Percentiles rank a stretch among this genome's conserved stretches.
Evolutionary conservation across 2,329 filamentous ascomycete genomes (phyloP).

Genomic region (Leptographium procerum): DNA sequence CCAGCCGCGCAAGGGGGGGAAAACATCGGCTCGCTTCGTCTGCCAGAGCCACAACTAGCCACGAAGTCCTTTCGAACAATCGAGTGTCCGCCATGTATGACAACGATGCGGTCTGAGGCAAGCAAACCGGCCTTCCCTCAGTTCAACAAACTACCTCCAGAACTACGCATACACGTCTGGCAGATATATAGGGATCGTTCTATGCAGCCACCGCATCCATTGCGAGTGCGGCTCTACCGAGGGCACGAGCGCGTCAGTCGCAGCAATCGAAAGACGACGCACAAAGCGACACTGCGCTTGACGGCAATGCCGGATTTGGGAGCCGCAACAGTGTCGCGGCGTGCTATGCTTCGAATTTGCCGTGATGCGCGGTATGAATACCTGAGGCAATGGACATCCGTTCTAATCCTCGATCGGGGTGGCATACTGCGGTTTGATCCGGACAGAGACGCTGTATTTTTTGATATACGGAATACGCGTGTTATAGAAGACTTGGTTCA

Average conservation of each 20-base stretch:
- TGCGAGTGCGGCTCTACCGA: constrained; percentile 12
- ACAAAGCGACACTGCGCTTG: constrained; percentile 5
- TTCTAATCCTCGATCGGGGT: constrained; percentile 2
- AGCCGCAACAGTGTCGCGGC: constrained; percentile 1
- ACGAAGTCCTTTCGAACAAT: neutral
- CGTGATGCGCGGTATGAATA: constrained; percentile 10
- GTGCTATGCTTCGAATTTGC: constrained; percentile 7
- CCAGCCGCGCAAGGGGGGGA: neutral
- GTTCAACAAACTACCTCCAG: constrained; percentile 8
- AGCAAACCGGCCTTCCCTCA: neutral
- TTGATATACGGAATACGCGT: constrained; percentile 9
- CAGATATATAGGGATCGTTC: neutral
- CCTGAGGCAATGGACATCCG: constrained; percentile 1
- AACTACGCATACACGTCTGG: constrained; percentile 12
- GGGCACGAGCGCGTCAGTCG: constrained; percentile 4
- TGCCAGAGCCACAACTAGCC: neutral
- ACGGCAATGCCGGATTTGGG: constrained; percentile 11
- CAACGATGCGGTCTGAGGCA: neutral
- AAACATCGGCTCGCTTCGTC: too few relatives aligned
- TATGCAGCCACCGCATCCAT: constrained; percentile 6
- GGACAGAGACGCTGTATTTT: constrained; percentile 7
- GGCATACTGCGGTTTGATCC: constrained; percentile 7
- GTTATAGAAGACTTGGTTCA: constrained; percentile 7
- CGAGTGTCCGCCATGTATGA: neutral
- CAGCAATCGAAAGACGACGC: neutral